phyloP scores from a whole-genome alignment of 208 protist species.

The Borovskyia barvae region DNA sequence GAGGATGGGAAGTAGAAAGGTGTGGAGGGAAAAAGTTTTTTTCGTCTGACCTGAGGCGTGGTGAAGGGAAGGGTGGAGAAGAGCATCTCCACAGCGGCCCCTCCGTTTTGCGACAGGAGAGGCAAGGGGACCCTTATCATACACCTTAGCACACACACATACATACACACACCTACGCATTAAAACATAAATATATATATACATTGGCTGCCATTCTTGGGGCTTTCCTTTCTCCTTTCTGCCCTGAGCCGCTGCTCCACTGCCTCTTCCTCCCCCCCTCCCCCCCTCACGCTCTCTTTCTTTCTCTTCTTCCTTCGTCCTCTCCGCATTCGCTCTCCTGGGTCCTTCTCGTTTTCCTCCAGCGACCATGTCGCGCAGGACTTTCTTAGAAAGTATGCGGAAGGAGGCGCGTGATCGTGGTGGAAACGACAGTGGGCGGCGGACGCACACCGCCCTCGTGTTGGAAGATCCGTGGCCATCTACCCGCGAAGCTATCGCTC shows the following conservation, averaged over 20 bases:
- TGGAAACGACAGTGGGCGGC: slow-evolving; percentile 7
- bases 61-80: no score
- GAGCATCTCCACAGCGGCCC: background rate
- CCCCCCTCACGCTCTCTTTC: no score
- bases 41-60: no score
- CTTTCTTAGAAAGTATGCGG: slow-evolving; percentile 26
- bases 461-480: background rate
- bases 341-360: background rate
- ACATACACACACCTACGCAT: background rate
- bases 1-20: no score
- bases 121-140: no score
- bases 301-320: background rate
- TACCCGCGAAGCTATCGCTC: no score
- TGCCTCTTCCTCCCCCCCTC: no score
- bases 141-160: background rate
- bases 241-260: no score
- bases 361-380: slow-evolving; percentile 15
- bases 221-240: background rate
- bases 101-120: no score
- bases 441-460: background rate
- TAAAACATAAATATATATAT: background rate
- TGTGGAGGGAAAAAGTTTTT: no score
- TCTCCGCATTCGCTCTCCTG: background rate
- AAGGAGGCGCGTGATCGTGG: slow-evolving; percentile 18
- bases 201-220: background rate